These are phyloP conservation scores for Lolium perenne DNA, from an alignment of 176 grass and related monocot genomes.

Conservation along the genomic window DNA sequence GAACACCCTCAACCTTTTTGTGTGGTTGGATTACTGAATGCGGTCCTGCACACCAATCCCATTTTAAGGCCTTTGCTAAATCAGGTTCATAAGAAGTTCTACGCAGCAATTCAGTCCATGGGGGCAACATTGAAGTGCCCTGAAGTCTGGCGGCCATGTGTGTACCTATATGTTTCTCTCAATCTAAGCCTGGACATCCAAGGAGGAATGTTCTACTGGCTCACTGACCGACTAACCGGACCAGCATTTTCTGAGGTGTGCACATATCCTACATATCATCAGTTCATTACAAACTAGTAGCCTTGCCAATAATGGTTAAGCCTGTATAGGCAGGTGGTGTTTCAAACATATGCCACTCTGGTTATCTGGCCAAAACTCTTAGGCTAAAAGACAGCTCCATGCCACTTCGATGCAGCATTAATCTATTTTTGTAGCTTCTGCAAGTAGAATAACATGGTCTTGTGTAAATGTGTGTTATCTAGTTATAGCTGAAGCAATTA, in stretches of 20 bases:
- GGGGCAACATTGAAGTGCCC: constrained; percentile 66
- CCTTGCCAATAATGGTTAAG: background rate
- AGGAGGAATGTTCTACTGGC: constrained; percentile 98
- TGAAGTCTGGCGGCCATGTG: constrained; percentile 77
- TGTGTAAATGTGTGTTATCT: background rate
- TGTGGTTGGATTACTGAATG: constrained; percentile 15
- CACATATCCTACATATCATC: constrained; percentile 16
- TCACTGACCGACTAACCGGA: constrained; percentile 59
- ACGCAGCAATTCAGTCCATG: constrained; percentile 60
- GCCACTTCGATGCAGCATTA: background rate
- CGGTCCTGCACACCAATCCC: background rate
- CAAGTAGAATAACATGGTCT: constrained; percentile 7
- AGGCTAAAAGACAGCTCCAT: background rate
- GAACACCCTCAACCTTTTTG: background rate
- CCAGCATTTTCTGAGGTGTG: constrained; percentile 86
- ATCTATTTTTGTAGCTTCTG: background rate
- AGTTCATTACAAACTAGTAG: background rate
- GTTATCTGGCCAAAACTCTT: background rate
- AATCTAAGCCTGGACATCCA: constrained; percentile 82
- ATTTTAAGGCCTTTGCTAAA: constrained; percentile 21
- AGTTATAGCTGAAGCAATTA: background rate
- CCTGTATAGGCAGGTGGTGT: background rate
- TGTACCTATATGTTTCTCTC: constrained; percentile 73
- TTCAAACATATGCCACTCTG: background rate
- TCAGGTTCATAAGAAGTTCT: constrained; percentile 80